Conservation (phyloP, 768 basidiomycete genomes). For the Suillus subluteus region DNA sequence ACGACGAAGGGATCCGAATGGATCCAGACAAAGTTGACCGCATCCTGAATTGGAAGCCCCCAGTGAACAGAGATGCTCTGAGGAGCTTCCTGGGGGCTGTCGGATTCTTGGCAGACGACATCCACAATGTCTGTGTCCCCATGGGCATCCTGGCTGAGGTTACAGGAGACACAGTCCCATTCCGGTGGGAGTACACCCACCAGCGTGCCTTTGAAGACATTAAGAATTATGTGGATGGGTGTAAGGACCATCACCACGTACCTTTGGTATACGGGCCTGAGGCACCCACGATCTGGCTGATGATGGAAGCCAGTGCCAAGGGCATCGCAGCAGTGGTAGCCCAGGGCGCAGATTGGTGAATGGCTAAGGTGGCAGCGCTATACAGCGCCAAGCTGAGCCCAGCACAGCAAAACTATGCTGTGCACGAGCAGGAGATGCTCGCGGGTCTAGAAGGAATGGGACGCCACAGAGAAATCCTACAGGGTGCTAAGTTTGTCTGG, state of each 20-base stretch:
- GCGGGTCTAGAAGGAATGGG: conserved; percentile 40
- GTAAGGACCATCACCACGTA: neutral
- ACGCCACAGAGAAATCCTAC: conserved; percentile 31
- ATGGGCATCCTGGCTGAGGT: neutral
- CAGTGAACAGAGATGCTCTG: no score
- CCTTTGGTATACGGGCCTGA: neutral
- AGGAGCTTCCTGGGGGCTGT: no score
- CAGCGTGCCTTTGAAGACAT: neutral
- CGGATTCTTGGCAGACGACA: no score
- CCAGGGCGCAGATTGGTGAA: neutral
- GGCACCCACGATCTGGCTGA: neutral
- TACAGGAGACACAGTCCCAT: neutral
- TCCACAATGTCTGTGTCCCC: fast-evolving
- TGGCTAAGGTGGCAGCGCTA: fast-evolving
- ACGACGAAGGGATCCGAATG: no score
- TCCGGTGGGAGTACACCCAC: neutral
- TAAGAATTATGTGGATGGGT: fast-evolving
- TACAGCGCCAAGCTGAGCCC: conserved; percentile 33
- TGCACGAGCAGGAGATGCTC: conserved; percentile 43
- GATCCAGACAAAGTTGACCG: no score
- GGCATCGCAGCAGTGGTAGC: neutral
- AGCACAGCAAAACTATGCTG: conserved; percentile 44
- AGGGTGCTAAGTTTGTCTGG: conserved; percentile 33
- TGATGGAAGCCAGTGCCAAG: neutral
- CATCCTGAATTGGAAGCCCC: no score